Base-by-base conservation (phyloP, 768 basidiomycete species). In the Termitomyces sp. region DNA sequence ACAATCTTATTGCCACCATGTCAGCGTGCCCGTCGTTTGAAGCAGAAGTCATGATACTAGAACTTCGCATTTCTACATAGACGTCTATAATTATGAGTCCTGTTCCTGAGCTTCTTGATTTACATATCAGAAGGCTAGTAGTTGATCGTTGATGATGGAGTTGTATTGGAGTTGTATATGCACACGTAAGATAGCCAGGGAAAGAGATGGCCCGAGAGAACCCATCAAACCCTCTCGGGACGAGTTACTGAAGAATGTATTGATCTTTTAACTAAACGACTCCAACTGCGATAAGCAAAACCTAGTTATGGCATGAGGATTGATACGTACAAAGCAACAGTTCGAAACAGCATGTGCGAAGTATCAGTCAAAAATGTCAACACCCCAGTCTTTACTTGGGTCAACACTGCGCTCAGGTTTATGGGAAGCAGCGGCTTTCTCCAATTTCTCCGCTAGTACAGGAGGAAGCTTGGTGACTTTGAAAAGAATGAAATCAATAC, bases 361-460 rank as follows among this genome's bases (percentile, higher is more conserved):
- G 16, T 9, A 37, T 63, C 60, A 82, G 48, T 82, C 79, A 58
- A 84, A 89, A 45, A 90, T 79, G 61, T 89, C 86, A 4, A 87
- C 70, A 1, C 79, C 80, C 86, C 85, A 88, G 0, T 63, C 63
- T 62, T 79, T 74, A 66, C 82, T 82, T 2, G 86, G 86, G 62
- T 88, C 81, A 17, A 79, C 67, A 11, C 79, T 74, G 32, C 85
- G 77, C 58, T 79, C 67, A 0, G 85, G 85, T 28, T 75, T 66
- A 64, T 88, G 86, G 3, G 80, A 71, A 9, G 67, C 67, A 10
- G 83, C 83, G 1, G 78, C 82, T 40, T 67, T 69, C 61, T 85
- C 84, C 12, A 83, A 61, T 25, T 70, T 69, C 14, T 78, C 71
- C 58, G 80, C 77, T 0, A 73, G 61, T 4, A 69, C 68, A 5